A percentile compares a stretch with the other conserved stretches of the same genome.
phyloP scores from a whole-genome alignment of 192 early-diverging fungal species.

The Dispira parvispora region DNA sequence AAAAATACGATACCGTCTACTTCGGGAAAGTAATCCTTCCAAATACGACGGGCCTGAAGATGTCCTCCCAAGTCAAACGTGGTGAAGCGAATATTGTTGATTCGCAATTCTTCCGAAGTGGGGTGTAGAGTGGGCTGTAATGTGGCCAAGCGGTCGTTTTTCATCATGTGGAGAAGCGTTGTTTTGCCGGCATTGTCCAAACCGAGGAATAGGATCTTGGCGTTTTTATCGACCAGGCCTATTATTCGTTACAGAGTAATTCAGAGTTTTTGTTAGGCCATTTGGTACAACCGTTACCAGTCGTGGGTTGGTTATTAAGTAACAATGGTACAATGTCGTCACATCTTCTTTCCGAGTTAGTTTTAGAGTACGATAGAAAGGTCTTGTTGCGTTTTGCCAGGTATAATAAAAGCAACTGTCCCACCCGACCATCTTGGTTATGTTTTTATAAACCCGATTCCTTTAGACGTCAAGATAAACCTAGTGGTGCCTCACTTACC shows the following conservation, averaged over 20 bases:
- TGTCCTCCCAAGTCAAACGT: constrained; percentile 98
- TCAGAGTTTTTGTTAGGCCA: no score
- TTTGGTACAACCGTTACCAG: no score
- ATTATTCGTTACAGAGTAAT: background rate
- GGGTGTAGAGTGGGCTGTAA: constrained; percentile 94
- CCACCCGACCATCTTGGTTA: no score
- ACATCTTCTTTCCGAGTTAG: no score
- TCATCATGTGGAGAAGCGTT: constrained; percentile 97
- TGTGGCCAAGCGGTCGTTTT: constrained; percentile 92
- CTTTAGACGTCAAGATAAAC: no score
- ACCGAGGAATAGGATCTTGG: constrained; percentile 96
- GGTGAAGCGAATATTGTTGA: constrained; percentile 93
- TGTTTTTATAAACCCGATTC: no score
- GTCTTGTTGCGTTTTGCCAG: no score
- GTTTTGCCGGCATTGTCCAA: constrained; percentile 98
- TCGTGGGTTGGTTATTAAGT: no score
- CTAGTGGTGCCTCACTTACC: constrained; percentile 39
- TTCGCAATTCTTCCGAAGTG: constrained; percentile 96
- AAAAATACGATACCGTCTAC: constrained; percentile 97
- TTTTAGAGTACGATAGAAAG: no score
- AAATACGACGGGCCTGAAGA: constrained; percentile 88
- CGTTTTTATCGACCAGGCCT: constrained; percentile 98
- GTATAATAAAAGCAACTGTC: no score
- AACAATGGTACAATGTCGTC: no score
- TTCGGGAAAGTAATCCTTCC: constrained; percentile 99